phyloP scores from a whole-genome alignment of 2,329 filamentous ascomycete species.

The Blastomyces silverae region DNA sequence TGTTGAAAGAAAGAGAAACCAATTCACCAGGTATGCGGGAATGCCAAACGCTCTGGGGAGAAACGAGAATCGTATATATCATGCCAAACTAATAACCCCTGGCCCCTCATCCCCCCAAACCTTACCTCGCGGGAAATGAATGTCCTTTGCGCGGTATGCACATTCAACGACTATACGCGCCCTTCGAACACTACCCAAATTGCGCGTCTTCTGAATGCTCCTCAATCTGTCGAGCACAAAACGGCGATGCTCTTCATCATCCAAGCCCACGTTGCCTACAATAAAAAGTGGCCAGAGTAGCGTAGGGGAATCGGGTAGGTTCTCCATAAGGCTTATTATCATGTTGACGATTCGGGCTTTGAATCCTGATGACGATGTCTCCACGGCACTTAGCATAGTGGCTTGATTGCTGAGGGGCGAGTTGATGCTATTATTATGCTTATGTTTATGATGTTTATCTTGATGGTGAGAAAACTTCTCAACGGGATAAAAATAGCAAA shows the following conservation, averaged over 20 bases:
- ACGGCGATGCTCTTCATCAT: conserved; percentile 26
- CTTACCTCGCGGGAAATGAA: conserved; percentile 19
- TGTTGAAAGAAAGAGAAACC: neutral
- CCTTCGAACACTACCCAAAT: conserved; percentile 28
- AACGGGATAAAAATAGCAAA: conserved; percentile 7
- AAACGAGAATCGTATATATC: conserved; percentile 1
- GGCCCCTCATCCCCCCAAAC: conserved; percentile 16
- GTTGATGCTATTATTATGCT: conserved; percentile 5
- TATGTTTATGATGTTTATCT: neutral
- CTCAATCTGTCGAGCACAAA: conserved; percentile 29
- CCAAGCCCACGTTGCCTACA: conserved; percentile 25
- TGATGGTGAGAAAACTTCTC: neutral
- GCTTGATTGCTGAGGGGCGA: neutral
- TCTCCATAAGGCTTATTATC: conserved; percentile 24
- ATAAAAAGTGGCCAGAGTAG: conserved; percentile 26
- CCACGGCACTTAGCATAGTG: neutral
- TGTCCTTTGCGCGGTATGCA: conserved; percentile 22
- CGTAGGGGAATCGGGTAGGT: conserved; percentile 23
- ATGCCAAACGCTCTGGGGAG: neutral
- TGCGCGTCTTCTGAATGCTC: conserved; percentile 24
- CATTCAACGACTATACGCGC: conserved; percentile 24
- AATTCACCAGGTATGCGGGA: neutral
- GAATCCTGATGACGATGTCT: conserved; percentile 13
- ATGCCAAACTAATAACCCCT: conserved; percentile 19
- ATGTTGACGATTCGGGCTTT: conserved; percentile 20